Percentiles rank a stretch among this genome's conserved stretches.
These are phyloP conservation scores for Ogataea pignaliae DNA, from an alignment of 805 yeast species.

Conservation along the genomic window DNA sequence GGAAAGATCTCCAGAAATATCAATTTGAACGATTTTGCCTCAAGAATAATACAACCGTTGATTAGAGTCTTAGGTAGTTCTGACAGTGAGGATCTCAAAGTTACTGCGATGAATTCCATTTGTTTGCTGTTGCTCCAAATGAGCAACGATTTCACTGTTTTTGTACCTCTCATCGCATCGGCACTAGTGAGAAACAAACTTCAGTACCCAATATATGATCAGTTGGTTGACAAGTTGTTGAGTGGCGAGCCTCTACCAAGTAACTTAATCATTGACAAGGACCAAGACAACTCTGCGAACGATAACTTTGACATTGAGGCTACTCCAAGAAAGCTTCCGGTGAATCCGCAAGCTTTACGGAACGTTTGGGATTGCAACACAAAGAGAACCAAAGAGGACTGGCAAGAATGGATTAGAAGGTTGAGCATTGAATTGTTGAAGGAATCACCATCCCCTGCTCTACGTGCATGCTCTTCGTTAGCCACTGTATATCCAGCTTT, in stretches of 20 bases:
- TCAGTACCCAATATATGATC: conserved; percentile 73
- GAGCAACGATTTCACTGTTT: conserved; percentile 79
- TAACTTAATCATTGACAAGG: conserved; percentile 64
- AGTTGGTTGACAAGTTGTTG: conserved; percentile 68
- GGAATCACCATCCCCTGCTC: conserved; percentile 91
- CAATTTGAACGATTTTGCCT: conserved; percentile 78
- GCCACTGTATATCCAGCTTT: conserved; percentile 85
- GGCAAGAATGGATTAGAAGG: conserved; percentile 96
- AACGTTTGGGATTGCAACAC: conserved; percentile 91
- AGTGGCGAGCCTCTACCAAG: conserved; percentile 86
- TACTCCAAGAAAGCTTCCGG: conserved; percentile 70
- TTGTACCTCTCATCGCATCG: conserved; percentile 76
- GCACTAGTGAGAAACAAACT: conserved; percentile 58
- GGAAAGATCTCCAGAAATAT: conserved; percentile 76
- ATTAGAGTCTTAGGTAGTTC: conserved; percentile 52
- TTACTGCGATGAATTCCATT: conserved; percentile 71
- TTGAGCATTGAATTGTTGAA: conserved; percentile 79
- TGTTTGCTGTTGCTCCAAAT: conserved; percentile 75
- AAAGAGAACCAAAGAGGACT: conserved; percentile 86
- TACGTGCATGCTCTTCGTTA: conserved; percentile 85
- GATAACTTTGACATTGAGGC: conserved; percentile 63
- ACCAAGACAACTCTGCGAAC: conserved; percentile 32
- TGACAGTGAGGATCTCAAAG: conserved; percentile 50
- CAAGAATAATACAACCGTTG: conserved; percentile 84
- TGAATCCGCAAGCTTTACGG: conserved; percentile 58